Conservation (phyloP, 805 yeast genomes). For the Metschnikowia borealis region DNA sequence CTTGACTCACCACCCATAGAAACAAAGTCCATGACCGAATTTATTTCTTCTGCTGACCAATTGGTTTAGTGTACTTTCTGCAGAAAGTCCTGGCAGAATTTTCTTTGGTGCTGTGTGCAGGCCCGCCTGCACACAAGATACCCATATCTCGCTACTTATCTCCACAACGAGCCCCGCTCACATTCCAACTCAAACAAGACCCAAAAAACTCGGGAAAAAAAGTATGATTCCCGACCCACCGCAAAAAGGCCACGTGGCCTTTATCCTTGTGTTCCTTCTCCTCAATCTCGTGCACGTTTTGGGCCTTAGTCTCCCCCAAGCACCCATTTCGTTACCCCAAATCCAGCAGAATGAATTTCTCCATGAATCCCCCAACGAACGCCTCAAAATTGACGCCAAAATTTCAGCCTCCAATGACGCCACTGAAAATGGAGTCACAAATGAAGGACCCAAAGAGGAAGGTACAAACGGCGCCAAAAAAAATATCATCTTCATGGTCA, state of each 20-base stretch:
- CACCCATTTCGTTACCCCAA: not conserved
- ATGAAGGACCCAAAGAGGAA: too few relatives aligned
- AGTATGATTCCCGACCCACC: not conserved
- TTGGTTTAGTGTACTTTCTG: too few relatives aligned
- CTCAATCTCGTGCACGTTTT: constrained; percentile 1
- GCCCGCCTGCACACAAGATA: too few relatives aligned
- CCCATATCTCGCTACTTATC: not conserved
- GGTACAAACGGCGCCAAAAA: constrained; percentile 37
- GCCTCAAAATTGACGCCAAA: constrained; percentile 1
- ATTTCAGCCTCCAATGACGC: too few relatives aligned
- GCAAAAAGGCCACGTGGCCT: not conserved
- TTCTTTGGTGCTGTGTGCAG: too few relatives aligned
- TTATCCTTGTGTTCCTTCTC: not conserved
- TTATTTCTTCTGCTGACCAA: too few relatives aligned
- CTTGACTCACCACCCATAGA: too few relatives aligned
- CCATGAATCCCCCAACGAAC: constrained; percentile 1
- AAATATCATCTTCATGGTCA: constrained; percentile 81
- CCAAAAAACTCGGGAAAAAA: not conserved
- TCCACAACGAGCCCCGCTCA: not conserved
- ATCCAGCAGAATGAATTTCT: not conserved
- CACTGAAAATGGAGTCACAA: too few relatives aligned
- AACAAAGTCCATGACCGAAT: too few relatives aligned
- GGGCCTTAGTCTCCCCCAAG: not conserved
- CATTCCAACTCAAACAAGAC: not conserved
- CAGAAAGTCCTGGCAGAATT: too few relatives aligned